Percentiles rank a stretch among this genome's conserved stretches.
These are phyloP conservation scores for Cryptococcus hybrid DNA, from an alignment of 1,284 basidiomycete species.

Conservation along the genomic window DNA sequence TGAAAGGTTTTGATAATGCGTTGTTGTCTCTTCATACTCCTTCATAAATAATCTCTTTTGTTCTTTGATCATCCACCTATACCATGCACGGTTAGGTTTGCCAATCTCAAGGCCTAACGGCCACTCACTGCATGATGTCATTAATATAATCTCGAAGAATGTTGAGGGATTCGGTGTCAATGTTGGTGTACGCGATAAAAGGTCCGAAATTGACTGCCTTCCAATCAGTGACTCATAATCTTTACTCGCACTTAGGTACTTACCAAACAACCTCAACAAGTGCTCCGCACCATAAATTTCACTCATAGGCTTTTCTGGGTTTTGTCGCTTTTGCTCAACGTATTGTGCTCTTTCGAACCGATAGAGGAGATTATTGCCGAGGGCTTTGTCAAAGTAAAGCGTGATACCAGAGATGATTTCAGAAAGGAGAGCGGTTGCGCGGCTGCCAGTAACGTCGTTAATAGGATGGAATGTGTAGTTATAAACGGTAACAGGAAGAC, in stretches of 20 bases:
- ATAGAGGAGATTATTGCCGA: slow-evolving; percentile 89
- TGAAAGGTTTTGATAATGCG: slow-evolving; percentile 49
- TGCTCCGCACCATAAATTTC: slow-evolving; percentile 94
- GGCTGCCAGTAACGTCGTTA: slow-evolving; percentile 49
- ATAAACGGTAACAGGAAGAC: slow-evolving; percentile 8
- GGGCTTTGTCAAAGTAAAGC: slow-evolving; percentile 87
- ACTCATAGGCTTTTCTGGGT: slow-evolving; percentile 78
- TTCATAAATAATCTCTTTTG: slow-evolving; percentile 50
- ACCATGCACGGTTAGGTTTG: slow-evolving; percentile 2
- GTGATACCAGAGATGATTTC: slow-evolving; percentile 87
- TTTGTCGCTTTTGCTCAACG: slow-evolving; percentile 72
- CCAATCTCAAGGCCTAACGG: not conserved
- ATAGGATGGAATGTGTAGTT: not conserved
- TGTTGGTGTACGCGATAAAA: slow-evolving; percentile 87
- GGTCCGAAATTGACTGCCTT: slow-evolving; percentile 55
- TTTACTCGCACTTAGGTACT: slow-evolving; percentile 32
- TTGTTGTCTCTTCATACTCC: slow-evolving; percentile 52
- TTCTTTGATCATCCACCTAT: slow-evolving; percentile 53
- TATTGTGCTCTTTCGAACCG: slow-evolving; percentile 94
- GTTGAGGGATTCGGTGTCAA: slow-evolving; percentile 81
- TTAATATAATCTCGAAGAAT: slow-evolving; percentile 87
- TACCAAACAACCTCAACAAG: slow-evolving; percentile 85
- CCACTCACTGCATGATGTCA: slow-evolving; percentile 79
- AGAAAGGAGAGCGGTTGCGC: slow-evolving; percentile 59
- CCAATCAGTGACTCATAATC: not conserved